Percentiles rank a stretch among this genome's conserved stretches.
Conservation (phyloP, 306 rosid genomes). For the Corylus heterophylla region DNA sequence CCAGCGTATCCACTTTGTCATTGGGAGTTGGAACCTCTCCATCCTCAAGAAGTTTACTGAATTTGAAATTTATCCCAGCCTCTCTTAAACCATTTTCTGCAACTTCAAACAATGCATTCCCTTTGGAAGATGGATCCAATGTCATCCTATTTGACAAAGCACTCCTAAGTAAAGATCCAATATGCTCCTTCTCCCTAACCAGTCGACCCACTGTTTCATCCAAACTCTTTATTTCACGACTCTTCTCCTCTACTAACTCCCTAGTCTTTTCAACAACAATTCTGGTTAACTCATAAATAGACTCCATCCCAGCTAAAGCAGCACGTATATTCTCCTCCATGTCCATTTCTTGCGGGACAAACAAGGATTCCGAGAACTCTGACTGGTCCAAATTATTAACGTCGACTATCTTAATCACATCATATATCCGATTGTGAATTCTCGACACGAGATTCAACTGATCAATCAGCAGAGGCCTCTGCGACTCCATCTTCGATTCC, state of each 20-base stretch:
- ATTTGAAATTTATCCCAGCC: slow-evolving; percentile 88
- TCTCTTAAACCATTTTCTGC: slow-evolving; percentile 91
- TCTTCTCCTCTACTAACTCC: slow-evolving; percentile 68
- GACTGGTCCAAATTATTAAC: slow-evolving; percentile 57
- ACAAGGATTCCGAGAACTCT: slow-evolving; percentile 66
- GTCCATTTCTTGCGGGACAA: slow-evolving; percentile 88
- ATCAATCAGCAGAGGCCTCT: slow-evolving; percentile 73
- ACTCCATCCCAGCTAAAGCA: slow-evolving; percentile 93
- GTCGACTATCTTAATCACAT: slow-evolving; percentile 59
- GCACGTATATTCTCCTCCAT: slow-evolving; percentile 84
- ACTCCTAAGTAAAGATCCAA: slow-evolving; percentile 87
- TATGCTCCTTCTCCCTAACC: slow-evolving; percentile 82
- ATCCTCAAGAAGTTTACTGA: slow-evolving; percentile 69
- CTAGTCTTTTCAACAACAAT: slow-evolving; percentile 61
- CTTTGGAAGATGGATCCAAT: slow-evolving; percentile 53
- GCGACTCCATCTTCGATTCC: slow-evolving; percentile 55
- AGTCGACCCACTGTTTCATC: slow-evolving; percentile 68
- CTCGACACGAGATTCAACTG: slow-evolving; percentile 76
- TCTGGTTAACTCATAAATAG: slow-evolving; percentile 63
- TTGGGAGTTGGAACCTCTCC: slow-evolving; percentile 39
- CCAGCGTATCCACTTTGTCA: slow-evolving; percentile 38
- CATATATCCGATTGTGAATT: slow-evolving; percentile 73
- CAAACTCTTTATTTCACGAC: slow-evolving; percentile 55
- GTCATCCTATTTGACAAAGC: slow-evolving; percentile 72
- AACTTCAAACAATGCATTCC: slow-evolving; percentile 66